Percentiles rank a stretch among this genome's conserved stretches.
These are phyloP conservation scores for Vanilla planifolia DNA, from an alignment of 106 monocot genomes.

Conservation along the genomic window DNA sequence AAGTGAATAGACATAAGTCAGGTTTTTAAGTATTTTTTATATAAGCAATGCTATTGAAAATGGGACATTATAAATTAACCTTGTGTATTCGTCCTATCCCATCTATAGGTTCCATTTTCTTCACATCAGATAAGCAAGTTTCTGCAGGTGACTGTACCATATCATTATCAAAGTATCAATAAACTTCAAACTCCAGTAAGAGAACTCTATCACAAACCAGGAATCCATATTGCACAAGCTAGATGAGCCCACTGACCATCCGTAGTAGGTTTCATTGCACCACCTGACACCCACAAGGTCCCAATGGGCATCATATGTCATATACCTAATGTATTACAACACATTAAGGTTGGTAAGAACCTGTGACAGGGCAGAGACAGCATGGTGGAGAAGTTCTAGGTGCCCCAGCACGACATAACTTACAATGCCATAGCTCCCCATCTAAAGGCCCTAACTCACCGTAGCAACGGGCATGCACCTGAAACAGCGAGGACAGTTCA, in stretches of 20 bases:
- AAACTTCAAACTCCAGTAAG: neutral
- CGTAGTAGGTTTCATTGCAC: slow-evolving; percentile 95
- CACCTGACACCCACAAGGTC: slow-evolving; percentile 39
- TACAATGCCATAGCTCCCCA: slow-evolving; percentile 96
- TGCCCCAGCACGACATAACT: slow-evolving; percentile 80
- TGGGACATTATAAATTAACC: slow-evolving; percentile 37
- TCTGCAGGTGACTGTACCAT: slow-evolving; percentile 33
- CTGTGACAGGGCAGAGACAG: slow-evolving; percentile 89
- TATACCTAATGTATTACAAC: neutral
- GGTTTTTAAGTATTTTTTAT: neutral
- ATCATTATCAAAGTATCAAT: slow-evolving; percentile 6
- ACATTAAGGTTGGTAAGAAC: slow-evolving; percentile 20
- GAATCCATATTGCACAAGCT: slow-evolving; percentile 98
- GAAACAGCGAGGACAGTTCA: slow-evolving; percentile 7
- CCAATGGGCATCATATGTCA: neutral
- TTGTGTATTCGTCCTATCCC: slow-evolving; percentile 86
- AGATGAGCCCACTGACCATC: slow-evolving; percentile 99
- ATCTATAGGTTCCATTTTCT: slow-evolving; percentile 97
- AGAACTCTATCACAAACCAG: slow-evolving; percentile 52
- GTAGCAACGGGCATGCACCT: slow-evolving; percentile 99
- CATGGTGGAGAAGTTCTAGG: slow-evolving; percentile 71
- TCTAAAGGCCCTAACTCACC: slow-evolving; percentile 83
- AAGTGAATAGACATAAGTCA: slow-evolving; percentile 9
- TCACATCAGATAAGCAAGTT: slow-evolving; percentile 84
- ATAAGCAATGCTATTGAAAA: neutral